Conservation (phyloP, 2,329 filamentous ascomycete species). For the Phaeophleospora eucalypticola region DNA sequence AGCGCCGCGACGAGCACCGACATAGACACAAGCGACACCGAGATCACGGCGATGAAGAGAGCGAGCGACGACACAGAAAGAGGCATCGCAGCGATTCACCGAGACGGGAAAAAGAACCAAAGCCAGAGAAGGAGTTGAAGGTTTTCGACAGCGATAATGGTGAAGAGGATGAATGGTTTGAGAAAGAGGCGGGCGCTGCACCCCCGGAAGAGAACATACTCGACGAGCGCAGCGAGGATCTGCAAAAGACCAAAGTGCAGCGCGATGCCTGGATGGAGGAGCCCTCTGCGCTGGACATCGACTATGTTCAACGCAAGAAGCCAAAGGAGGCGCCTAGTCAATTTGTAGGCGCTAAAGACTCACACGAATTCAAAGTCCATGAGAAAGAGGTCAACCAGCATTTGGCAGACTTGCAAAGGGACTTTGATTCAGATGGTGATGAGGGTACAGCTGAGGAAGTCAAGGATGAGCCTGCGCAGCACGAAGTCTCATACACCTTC, state of each 20-base stretch:
- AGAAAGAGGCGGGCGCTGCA: conserved; percentile 42
- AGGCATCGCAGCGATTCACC: conserved; percentile 29
- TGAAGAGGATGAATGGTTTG: conserved; percentile 44
- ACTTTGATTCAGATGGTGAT: conserved; percentile 48
- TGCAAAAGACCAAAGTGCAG: conserved; percentile 44
- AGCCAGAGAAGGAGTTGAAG: conserved; percentile 25
- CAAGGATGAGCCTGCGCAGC: conserved; percentile 51
- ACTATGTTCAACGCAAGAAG: conserved; percentile 68
- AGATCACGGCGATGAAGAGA: conserved; percentile 41
- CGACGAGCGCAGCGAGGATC: conserved; percentile 40
- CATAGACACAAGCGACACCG: conserved; percentile 47
- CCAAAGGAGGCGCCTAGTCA: conserved; percentile 42
- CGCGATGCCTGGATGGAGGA: conserved; percentile 95
- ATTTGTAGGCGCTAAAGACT: conserved; percentile 49
- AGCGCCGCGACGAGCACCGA: conserved; percentile 44
- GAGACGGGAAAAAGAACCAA: conserved; percentile 14
- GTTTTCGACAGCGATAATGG: conserved; percentile 40
- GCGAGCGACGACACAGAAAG: conserved; percentile 26
- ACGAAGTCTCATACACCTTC: conserved; percentile 75
- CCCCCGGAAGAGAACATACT: conserved; percentile 41
- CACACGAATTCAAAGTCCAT: conserved; percentile 69
- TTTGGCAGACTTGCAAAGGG: conserved; percentile 54
- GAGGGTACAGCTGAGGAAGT: conserved; percentile 43
- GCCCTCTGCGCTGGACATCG: conserved; percentile 74
- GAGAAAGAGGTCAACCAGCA: conserved; percentile 76